Evolutionary conservation across 1,284 basidiomycete genomes (phyloP), one percentile per base, ranked within the genome.

Genomic region (Boletellus deceptivus): DNA sequence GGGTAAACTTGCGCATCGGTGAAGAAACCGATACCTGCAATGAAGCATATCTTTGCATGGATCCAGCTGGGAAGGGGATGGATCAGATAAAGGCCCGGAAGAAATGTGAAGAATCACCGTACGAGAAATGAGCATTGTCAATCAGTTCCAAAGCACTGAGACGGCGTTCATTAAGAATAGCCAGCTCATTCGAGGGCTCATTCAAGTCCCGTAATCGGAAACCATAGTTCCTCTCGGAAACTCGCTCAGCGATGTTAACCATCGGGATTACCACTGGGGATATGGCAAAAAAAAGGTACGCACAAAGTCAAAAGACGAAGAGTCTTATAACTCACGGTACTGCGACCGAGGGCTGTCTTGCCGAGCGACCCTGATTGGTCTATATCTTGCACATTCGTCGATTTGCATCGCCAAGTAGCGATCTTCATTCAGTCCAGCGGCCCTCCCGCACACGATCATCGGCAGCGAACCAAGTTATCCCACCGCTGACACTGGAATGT

Each of bases 21-120:
- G 43, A 62, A 62, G 47, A 62, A 64, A n/a, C 62, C 62, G 22
- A 43, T 47, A 4, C 57, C 64, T 18, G 58, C 43, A 9, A 63
- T n/a, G 27, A 62, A 38, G 14, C 64, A 62, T 59, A 62, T 59
- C 48, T 48, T 66, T 0, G 24, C 47, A 37, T 62, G 60, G 17
- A 40, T 20, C 64, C 60, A 64, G 13, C 60, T 62, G 24, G n/a
- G 10, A 37, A 34, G 20, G 16, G 17, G 37, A 40, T 11, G 10
- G 14, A 33, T 46, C n/a, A 48, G 35, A 38, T 0, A 22, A 8
- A 42, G 14, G 16, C n/a, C 14, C 4, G 29, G 29, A 34, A 27
- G 33, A 22, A 8, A 43, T 10, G 31, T 11, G 11, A 18, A 29
- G 6, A n/a, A 14, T 17, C 4, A 41, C 7, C 63, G 14, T 49